Evolutionary conservation across 1,139 yeast genomes (phyloP).

Genomic region (Debaryomyces robertsiae): DNA sequence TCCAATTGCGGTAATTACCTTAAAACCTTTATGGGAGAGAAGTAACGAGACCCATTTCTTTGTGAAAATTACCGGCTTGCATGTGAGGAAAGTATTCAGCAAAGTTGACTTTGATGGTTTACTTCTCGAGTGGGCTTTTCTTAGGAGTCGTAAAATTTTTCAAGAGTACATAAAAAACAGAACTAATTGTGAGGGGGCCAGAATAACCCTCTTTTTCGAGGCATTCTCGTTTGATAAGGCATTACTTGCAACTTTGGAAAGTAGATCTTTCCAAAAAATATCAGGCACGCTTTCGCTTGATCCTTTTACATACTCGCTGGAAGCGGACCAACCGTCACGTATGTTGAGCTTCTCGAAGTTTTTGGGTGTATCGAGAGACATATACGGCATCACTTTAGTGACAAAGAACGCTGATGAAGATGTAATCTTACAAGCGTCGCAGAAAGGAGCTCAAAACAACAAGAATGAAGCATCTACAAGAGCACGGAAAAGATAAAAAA

Average conservation of each 20-base stretch:
- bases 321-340: not conserved
- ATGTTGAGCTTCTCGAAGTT: constrained; percentile 21
- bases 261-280: constrained; percentile 30
- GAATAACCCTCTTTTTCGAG: constrained; percentile 40
- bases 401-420: constrained; percentile 21
- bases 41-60: constrained; percentile 41
- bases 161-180: constrained; percentile 29
- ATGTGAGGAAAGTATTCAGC: constrained; percentile 65
- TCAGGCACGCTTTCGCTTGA: constrained; percentile 26
- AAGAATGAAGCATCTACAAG: not conserved
- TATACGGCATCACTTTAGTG: constrained; percentile 48
- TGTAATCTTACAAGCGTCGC: constrained; percentile 17
- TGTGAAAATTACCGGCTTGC: constrained; percentile 57
- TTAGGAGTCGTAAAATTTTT: constrained; percentile 48
- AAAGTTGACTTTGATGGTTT: constrained; percentile 64
- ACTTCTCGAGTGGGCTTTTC: constrained; percentile 59
- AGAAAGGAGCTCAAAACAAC: constrained; percentile 1
- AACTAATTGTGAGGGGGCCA: constrained; percentile 28
- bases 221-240: constrained; percentile 55
- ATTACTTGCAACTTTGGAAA: constrained; percentile 34
- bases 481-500: too few species aligned
- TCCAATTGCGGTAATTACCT: constrained; percentile 64
- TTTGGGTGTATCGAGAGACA: constrained; percentile 48
- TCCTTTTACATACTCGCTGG: constrained; percentile 23
- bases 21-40: constrained; percentile 38